Base-by-base conservation (phyloP, 345 rosid species). In the Acer yangbiense region DNA sequence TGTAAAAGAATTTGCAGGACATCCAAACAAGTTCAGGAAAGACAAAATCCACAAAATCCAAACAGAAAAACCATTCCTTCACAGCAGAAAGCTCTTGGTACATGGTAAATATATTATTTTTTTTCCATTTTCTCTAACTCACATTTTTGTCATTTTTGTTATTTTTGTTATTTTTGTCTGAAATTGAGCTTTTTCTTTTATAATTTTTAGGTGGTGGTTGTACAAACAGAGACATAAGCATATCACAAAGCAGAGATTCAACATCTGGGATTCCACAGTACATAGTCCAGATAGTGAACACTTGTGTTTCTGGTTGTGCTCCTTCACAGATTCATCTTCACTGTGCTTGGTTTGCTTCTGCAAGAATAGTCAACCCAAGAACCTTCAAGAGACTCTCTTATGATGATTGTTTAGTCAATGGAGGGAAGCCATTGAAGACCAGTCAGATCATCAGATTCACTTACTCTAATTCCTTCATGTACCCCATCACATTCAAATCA, bases 321-420 rank as follows among this genome's bases (percentile, higher is more conserved):
- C 87, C 91, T 54, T 83, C 87, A 29, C 68, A 78, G 27, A 83
- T 89, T 66, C 91, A 83, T 78, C 80, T 89, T 25, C 88, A 85
- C 16, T 88, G 93, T 48, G 89, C 89, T 11, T 88, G 90, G 91
- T 89, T 89, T 81, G 89, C 90, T 25, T 88, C 91, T 46, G 89
- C 85, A 12, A 86, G 88, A 81, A 54, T 86, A 27, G 84, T 88
- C 5, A 84, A 82, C 76, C 91, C 93, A 52, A 76, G 65, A 74
- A 77, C 73, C 39, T 88, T 89, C 86, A 89, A 88, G 71, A 80
- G 93, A 69, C 73, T 89, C 3, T 73, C 87, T 18, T 89, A 74
- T 64, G 91, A 89, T 79, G 91, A 89, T 63, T 88, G 93, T 83
- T 77, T 86, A 76, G 90, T 88, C 3, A 88, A 89, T 35, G 88